phyloP scores from a whole-genome alignment of 352 stramenopile genomes.

The Globisporangium recalcitrans region DNA sequence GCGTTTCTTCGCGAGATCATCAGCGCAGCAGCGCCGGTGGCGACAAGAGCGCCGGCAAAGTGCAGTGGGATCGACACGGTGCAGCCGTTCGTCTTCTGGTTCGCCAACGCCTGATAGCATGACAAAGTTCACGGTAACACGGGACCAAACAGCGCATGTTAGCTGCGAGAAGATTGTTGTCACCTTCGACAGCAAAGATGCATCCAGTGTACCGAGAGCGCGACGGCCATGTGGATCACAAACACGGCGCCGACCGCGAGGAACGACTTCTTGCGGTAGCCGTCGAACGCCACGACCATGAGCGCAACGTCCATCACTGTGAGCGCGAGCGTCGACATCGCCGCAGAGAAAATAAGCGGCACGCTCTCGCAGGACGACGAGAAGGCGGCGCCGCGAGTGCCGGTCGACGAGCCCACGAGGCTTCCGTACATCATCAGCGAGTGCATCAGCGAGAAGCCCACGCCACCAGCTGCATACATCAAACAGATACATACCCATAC shows the following conservation, averaged over 20 bases:
- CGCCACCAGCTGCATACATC: constrained; percentile 47
- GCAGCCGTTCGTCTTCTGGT: constrained; percentile 76
- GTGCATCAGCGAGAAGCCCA: constrained; percentile 82
- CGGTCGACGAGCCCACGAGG: constrained; percentile 61
- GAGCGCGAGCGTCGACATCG: constrained; percentile 67
- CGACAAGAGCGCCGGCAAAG: constrained; percentile 55
- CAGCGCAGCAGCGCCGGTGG: constrained; percentile 32
- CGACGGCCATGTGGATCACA: constrained; percentile 69
- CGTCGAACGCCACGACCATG: constrained; percentile 81
- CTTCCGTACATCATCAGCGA: constrained; percentile 83
- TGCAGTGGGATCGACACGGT: constrained; percentile 70
- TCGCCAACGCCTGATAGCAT: constrained; percentile 44
- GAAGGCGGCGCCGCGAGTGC: constrained; percentile 66
- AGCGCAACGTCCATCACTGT: constrained; percentile 73
- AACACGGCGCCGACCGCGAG: constrained; percentile 46
- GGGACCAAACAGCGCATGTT: constrained; percentile 1
- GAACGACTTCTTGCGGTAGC: constrained; percentile 60
- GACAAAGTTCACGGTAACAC: background rate
- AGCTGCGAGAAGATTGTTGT: constrained; percentile 2
- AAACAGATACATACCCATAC: background rate
- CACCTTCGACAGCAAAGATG: background rate
- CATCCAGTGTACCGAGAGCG: constrained; percentile 50
- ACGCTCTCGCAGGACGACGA: constrained; percentile 63
- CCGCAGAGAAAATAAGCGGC: constrained; percentile 63
- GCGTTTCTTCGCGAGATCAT: constrained; percentile 42